Percentiles rank a stretch among this genome's conserved stretches.
Conservation (phyloP, 176 grass and related monocot species). For the Pontederia paniculata region DNA sequence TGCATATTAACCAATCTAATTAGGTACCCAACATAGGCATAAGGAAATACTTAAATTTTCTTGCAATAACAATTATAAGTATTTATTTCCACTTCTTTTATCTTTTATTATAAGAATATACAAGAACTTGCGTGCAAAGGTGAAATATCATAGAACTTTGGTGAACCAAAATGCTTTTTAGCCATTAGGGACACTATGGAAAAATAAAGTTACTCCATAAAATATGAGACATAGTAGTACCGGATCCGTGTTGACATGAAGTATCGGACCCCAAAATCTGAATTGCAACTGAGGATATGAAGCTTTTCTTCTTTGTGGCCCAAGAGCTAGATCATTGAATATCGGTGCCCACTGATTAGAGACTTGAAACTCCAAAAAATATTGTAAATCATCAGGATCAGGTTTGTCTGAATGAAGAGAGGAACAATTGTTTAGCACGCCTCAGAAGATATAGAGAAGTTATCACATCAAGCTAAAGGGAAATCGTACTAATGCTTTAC, state of each 20-base stretch:
- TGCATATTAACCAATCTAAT: too few species aligned
- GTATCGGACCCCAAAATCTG: slow-evolving; percentile 85
- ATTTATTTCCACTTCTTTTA: too few species aligned
- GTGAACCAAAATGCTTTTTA: too few species aligned
- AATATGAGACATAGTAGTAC: slow-evolving; percentile 25
- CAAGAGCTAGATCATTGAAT: slow-evolving; percentile 80
- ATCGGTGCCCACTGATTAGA: slow-evolving; percentile 81
- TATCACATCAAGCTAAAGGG: neutral
- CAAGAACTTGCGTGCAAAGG: too few species aligned
- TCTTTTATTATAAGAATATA: too few species aligned
- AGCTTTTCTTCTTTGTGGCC: slow-evolving; percentile 72
- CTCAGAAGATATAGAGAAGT: too few species aligned
- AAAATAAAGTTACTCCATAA: neutral
- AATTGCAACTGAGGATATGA: slow-evolving; percentile 72
- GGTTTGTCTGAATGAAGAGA: slow-evolving; percentile 64
- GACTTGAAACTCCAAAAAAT: slow-evolving; percentile 98
- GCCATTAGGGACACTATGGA: neutral
- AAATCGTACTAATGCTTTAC: neutral
- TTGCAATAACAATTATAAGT: too few species aligned
- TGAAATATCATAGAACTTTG: too few species aligned
- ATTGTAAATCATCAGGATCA: slow-evolving; percentile 60
- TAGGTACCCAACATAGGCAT: too few species aligned
- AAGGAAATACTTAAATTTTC: too few species aligned
- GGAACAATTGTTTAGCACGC: too few species aligned
- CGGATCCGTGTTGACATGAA: slow-evolving; percentile 82